Percentiles rank a stretch among this genome's conserved stretches.
Evolutionary conservation across 2,329 filamentous ascomycete species (phyloP).

Genomic region (Neoarthrinium moseri): DNA sequence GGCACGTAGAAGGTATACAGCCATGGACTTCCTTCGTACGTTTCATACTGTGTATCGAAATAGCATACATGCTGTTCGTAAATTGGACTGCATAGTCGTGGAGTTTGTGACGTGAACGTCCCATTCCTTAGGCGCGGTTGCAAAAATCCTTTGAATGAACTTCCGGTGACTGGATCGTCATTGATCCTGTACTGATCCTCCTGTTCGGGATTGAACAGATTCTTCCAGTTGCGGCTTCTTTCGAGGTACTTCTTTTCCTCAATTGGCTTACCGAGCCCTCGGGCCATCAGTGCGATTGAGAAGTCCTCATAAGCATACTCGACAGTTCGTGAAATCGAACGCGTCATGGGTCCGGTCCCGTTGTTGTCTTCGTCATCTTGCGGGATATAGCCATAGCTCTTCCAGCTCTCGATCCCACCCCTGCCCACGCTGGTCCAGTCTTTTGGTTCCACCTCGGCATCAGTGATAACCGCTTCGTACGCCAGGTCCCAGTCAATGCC

Average conservation of each 20-base stretch:
- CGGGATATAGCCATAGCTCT: slow-evolving; percentile 68
- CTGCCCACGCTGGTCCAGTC: slow-evolving; percentile 71
- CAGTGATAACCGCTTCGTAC: slow-evolving; percentile 70
- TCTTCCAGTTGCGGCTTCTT: slow-evolving; percentile 67
- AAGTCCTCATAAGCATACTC: slow-evolving; percentile 84
- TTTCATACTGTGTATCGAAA: slow-evolving; percentile 40
- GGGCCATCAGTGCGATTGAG: slow-evolving; percentile 62
- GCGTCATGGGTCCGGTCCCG: slow-evolving; percentile 64
- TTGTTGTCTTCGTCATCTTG: slow-evolving; percentile 62
- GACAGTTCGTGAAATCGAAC: slow-evolving; percentile 71
- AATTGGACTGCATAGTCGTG: slow-evolving; percentile 56
- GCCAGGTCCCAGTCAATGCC: slow-evolving; percentile 69
- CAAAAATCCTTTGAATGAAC: slow-evolving; percentile 66
- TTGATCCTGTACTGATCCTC: slow-evolving; percentile 26
- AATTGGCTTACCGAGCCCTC: slow-evolving; percentile 47
- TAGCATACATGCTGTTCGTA: slow-evolving; percentile 49
- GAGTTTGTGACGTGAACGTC: slow-evolving; percentile 66
- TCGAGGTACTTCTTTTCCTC: slow-evolving; percentile 61
- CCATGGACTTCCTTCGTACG: slow-evolving; percentile 60
- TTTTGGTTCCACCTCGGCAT: slow-evolving; percentile 65
- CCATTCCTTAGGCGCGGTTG: slow-evolving; percentile 67
- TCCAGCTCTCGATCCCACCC: slow-evolving; percentile 71
- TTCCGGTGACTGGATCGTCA: slow-evolving; percentile 25
- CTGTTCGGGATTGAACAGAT: slow-evolving; percentile 56
- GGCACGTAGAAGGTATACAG: slow-evolving; percentile 66